Evolutionary conservation across 2,329 filamentous ascomycete genomes (phyloP), one percentile per base, ranked within the genome.

Genomic region (Endothia cerciana): DNA sequence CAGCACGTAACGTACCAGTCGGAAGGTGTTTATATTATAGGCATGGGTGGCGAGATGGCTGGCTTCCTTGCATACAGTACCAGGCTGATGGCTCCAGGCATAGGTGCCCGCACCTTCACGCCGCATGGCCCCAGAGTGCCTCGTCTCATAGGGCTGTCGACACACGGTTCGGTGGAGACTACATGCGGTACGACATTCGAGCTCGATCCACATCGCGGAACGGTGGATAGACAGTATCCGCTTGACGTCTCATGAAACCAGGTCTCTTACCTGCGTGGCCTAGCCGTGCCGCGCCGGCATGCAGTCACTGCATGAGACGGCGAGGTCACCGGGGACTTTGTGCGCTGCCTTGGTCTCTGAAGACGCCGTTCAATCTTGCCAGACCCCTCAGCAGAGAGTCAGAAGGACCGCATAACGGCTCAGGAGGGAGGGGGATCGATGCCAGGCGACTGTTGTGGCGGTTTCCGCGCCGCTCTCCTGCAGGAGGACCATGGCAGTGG

Each of bases 221-320:
- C 45, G 65, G 56, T 66, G 65, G 65, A 25, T 63, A 40, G 56
- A 66, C 61, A 60, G 65, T 56, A 41, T 41, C 65, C 62, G 57
- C 56, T 57, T 22, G 25, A 33, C 7, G n/a, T 6, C 47, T 25
- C 11, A 28, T 15, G 25, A 30, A 5, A 11, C 15, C 22, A 17
- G 13, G 7, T 30, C 47, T 17, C 45, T 49, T 25, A 22, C 45
- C 45, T 49, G 7, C 25, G 25, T 15, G 17, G 47, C 17, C 25
- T 22, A 51, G 22, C 28, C 5, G 25, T 28, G 22, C 17, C 43
- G 8, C 17, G 47, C 11, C 47, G 15, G 7, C 6, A 28, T 17
- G 13, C 45, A 22, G 15, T 28, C 25, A 8, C 6, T 11, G 25
- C 22, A 22, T 22, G 13, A 15, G 47, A 15, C 47, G 47, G 22